These are phyloP conservation scores for Pyrus betulifolia DNA, from an alignment of 306 rosid species.

Conservation along the genomic window DNA sequence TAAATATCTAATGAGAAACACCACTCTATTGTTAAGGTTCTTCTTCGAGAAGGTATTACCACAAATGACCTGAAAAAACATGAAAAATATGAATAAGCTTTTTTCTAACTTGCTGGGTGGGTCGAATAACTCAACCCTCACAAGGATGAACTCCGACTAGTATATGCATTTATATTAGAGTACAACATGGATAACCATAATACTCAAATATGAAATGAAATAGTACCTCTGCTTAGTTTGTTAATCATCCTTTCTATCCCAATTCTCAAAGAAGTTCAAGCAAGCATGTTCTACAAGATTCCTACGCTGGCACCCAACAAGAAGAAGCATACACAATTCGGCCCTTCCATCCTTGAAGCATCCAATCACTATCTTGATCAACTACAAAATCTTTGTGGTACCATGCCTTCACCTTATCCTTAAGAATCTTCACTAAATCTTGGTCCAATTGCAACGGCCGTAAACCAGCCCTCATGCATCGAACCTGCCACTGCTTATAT, in stretches of 20 bases:
- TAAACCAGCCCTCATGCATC: conserved; percentile 40
- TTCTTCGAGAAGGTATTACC: background rate
- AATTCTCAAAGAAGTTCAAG: background rate
- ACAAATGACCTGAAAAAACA: background rate
- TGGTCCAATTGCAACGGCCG: conserved; percentile 34
- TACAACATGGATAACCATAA: background rate
- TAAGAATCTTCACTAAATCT: conserved; percentile 15
- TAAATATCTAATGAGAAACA: background rate
- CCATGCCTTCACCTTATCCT: conserved; percentile 24
- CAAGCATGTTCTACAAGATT: background rate
- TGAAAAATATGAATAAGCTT: background rate
- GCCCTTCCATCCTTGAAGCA: conserved; percentile 77
- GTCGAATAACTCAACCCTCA: background rate
- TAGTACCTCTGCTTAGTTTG: background rate
- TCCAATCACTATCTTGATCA: conserved; percentile 43
- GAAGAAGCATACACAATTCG: conserved; percentile 46
- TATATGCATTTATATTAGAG: too few species aligned
- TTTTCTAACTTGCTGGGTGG: background rate
- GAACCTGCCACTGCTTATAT: conserved; percentile 59
- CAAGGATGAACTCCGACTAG: background rate
- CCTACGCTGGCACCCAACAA: conserved; percentile 61
- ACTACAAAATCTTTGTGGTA: conserved; percentile 41
- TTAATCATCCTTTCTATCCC: background rate
- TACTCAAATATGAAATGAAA: background rate
- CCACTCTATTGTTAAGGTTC: background rate